Base-by-base conservation (phyloP, 164 flowering plant species). In the Stephania japonica region DNA sequence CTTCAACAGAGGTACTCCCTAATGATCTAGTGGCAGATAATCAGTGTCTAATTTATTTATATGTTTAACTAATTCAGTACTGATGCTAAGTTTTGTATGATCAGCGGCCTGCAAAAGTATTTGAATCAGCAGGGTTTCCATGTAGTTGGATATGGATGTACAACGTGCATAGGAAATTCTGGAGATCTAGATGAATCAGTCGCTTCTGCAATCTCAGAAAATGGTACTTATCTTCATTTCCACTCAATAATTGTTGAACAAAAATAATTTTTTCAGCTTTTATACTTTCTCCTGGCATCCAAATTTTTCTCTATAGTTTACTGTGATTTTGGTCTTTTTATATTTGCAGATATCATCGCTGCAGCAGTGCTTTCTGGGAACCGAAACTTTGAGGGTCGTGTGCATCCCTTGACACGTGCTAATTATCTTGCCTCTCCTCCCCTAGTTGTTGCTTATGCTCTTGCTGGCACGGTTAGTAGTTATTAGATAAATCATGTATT, bases 381-480 rank as follows among this genome's bases (percentile, higher is more conserved):
- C 72, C 83, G 97, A 32, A 94, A 94, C 79, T 94, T 94, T 78
- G 97, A 94, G 80, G 99, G 98, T 14, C 97, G 98, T 79, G 94
- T 94, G 42, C 99, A 94, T 84, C 96, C 99, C 43, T 81, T 94
- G 75, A 94, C 98, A 56, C 84, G 98, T 72, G 99, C 99, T 14
- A 94, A 94, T 77, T 92, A 94, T 77, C 97, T 94, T 84, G 97
- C 94, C 63, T 94, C 97, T n/a, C 99, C 99, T 80, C 99, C 98
- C 19, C 80, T 94, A 24, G 99, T 94, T 70, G 97, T 94, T 70
- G 99, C 99, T 3, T 94, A 92, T 82, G 99, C 98, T 63, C 91
- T 94, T 78, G 98, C 96, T 83, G 99, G 99, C 76, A 94, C 98
- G 71, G 98, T 92, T 79, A 62, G 77, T 68, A 63, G 12, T 38